Percentiles rank a stretch among this genome's conserved stretches.
phyloP scores from a whole-genome alignment of 768 basidiomycete genomes.

The Tephrocybe sp. region DNA sequence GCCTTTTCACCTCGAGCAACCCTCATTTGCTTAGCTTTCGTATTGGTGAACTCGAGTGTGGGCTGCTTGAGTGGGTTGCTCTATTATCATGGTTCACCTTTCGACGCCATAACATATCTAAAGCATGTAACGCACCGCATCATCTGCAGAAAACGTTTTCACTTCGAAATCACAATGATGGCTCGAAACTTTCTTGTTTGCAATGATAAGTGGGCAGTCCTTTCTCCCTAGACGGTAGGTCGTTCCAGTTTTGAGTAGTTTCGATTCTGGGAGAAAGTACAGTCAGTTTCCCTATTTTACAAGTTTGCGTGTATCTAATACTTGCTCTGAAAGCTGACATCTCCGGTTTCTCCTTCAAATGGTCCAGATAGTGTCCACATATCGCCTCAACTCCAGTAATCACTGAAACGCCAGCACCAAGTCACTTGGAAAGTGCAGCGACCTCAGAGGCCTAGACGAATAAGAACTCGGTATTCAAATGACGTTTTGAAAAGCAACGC shows the following conservation, averaged over 20 bases:
- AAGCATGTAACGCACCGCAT: constrained; percentile 45
- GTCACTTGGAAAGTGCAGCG: not conserved
- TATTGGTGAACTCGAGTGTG: constrained; percentile 44
- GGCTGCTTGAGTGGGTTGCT: constrained; percentile 49
- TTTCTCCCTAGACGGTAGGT: constrained; percentile 60
- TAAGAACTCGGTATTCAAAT: no score
- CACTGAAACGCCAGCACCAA: not conserved
- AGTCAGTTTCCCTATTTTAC: no score
- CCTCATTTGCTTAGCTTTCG: constrained; percentile 45
- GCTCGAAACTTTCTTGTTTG: constrained; percentile 64
- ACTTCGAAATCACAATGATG: constrained; percentile 61
- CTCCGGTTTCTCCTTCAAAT: constrained; percentile 45
- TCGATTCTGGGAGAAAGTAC: constrained; percentile 33
- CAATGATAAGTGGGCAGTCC: constrained; percentile 48
- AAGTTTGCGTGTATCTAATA: no score
- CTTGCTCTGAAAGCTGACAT: constrained; percentile 41
- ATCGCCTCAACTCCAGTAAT: not conserved
- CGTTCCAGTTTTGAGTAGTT: constrained; percentile 62
- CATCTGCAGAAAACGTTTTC: constrained; percentile 46
- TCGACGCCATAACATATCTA: not conserved
- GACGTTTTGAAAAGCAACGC: no score
- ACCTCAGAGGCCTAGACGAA: no score
- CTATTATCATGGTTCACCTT: constrained; percentile 31
- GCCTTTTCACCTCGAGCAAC: constrained; percentile 38
- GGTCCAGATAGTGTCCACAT: constrained; percentile 62